Evolutionary conservation across 306 rosid species (phyloP).

Genomic region (Inga oerstediana): DNA sequence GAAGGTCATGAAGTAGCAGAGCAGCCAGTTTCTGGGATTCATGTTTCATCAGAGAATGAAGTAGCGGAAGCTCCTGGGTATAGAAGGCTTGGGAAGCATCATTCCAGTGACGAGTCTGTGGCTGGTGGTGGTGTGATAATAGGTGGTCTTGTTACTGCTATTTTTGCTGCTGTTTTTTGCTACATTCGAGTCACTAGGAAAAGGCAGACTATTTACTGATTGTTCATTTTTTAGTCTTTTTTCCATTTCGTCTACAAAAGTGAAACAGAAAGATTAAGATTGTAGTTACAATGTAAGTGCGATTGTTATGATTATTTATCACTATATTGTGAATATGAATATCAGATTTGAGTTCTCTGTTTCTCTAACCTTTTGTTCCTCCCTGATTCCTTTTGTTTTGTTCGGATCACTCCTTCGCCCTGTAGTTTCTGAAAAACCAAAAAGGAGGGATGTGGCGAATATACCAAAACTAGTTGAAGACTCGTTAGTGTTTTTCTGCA

Average conservation of each 20-base stretch:
- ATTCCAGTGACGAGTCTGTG: conserved; percentile 60
- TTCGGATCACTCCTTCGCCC: not conserved
- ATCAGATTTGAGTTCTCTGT: not conserved
- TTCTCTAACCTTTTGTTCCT: not conserved
- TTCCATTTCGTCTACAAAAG: conserved; percentile 6
- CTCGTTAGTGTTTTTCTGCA: not conserved
- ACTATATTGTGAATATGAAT: conserved; percentile 22
- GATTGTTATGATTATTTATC: conserved; percentile 1
- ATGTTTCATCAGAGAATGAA: conserved; percentile 35
- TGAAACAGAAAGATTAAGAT: not conserved
- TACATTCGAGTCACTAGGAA: conserved; percentile 82
- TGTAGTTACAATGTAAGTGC: not conserved
- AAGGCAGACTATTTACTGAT: conserved; percentile 36
- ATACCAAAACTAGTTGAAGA: not conserved
- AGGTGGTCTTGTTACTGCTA: conserved; percentile 80
- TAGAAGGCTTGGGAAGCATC: conserved; percentile 69
- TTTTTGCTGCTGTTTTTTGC: conserved; percentile 82
- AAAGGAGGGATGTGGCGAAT: not conserved
- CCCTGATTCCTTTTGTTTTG: not conserved
- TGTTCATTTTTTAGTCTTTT: not conserved
- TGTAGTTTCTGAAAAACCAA: not conserved
- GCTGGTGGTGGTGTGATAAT: conserved; percentile 94
- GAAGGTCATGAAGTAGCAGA: conserved; percentile 30
- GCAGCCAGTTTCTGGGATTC: conserved; percentile 34
- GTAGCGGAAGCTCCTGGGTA: conserved; percentile 65